Conservation (phyloP, 2,329 filamentous ascomycete species). For the Trichoderma atroviride region DNA sequence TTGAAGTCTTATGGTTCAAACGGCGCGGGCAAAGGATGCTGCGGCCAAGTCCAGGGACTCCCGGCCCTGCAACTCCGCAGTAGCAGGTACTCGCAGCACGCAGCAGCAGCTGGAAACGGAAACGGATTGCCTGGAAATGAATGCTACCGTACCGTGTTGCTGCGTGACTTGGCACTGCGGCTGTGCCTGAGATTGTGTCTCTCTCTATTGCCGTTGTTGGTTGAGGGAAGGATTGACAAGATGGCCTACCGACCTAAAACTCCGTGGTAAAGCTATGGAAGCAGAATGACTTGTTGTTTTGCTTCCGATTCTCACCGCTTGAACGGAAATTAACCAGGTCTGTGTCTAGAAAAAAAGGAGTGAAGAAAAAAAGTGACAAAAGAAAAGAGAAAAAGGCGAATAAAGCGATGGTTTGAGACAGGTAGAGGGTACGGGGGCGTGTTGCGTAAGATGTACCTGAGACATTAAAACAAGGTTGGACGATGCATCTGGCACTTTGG, state of each 20-base stretch:
- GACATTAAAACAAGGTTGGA: constrained; percentile 16
- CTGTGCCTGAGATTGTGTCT: background rate
- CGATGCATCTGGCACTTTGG: background rate
- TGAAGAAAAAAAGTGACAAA: background rate
- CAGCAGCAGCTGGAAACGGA: background rate
- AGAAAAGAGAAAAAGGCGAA: background rate
- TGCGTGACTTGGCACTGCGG: background rate
- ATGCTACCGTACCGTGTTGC: background rate
- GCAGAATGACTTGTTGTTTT: background rate
- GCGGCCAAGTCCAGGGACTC: constrained; percentile 19
- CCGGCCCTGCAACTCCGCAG: constrained; percentile 1
- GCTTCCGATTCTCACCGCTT: background rate
- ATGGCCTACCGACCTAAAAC: background rate
- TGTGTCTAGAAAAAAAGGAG: background rate
- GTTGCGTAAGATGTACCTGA: constrained; percentile 17
- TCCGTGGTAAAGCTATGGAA: background rate
- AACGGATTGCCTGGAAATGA: background rate
- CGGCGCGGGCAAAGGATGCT: constrained; percentile 2
- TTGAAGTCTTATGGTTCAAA: constrained; percentile 20
- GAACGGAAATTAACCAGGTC: background rate
- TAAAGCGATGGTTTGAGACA: background rate
- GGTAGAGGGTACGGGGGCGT: constrained; percentile 14
- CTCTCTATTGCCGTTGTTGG: background rate
- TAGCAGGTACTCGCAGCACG: background rate
- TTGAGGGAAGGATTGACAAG: background rate